Conservation (phyloP, 2,329 filamentous ascomycete genomes). For the Sporothrix brasiliensis region DNA sequence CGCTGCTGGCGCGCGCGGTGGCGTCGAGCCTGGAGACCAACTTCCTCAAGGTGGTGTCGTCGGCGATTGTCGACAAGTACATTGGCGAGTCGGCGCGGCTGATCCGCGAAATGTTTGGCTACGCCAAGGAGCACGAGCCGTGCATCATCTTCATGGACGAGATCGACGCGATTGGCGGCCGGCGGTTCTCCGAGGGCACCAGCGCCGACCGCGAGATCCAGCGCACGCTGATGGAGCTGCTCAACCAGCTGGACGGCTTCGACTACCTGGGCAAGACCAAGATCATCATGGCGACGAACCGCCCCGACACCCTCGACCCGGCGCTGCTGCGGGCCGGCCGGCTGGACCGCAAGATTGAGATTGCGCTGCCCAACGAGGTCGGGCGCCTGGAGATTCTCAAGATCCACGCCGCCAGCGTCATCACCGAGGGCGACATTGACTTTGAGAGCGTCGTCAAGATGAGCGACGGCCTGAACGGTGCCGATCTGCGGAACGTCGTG, state of each 20-base stretch:
- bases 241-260: slow-evolving; percentile 98
- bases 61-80: slow-evolving; percentile 99
- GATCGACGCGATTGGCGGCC: slow-evolving; percentile 96
- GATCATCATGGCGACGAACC: slow-evolving; percentile 99
- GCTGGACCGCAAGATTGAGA: slow-evolving; percentile 97
- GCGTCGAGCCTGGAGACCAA: slow-evolving; percentile 97
- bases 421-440: slow-evolving; percentile 92
- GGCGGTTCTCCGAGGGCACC: slow-evolving; percentile 95
- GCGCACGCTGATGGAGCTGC: slow-evolving; percentile 95
- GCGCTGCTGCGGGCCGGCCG: slow-evolving; percentile 89
- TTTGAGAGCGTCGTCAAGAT: slow-evolving; percentile 99
- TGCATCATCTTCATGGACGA: slow-evolving; percentile 99
- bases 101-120: slow-evolving; percentile 99
- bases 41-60: slow-evolving; percentile 97
- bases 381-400: slow-evolving; percentile 96
- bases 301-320: slow-evolving; percentile 93
- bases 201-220: slow-evolving; percentile 98
- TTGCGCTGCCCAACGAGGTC: slow-evolving; percentile 94
- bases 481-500: slow-evolving; percentile 95
- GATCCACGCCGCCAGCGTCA: slow-evolving; percentile 87
- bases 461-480: slow-evolving; percentile 97
- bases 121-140: slow-evolving; percentile 98
- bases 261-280: slow-evolving; percentile 99
- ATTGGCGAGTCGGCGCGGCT: slow-evolving; percentile 97
- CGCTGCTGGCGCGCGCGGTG: slow-evolving; percentile 87